Base-by-base conservation (phyloP, 495 filamentous ascomycete species). In the Glonium stellatum region DNA sequence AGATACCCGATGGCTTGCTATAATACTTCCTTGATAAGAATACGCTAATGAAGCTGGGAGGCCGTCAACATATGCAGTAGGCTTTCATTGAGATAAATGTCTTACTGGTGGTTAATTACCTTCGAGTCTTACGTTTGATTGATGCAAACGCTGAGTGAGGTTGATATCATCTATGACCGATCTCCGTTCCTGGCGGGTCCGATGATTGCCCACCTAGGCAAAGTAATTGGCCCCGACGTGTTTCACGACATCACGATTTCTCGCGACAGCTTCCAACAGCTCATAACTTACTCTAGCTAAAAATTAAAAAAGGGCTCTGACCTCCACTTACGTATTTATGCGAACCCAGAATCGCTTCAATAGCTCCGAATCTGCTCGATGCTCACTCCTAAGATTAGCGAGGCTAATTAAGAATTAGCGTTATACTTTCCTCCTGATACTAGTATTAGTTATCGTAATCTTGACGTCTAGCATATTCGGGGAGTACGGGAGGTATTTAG, bases 201-300 rank as follows among this genome's bases (percentile, higher is more conserved):
- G 10, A 51, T 51, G 1, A 25, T 51, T 15, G n/a, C 48, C 19
- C n/a, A 51, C 15, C 15, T 27, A 1, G 48, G 48, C 48, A 51
- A 23, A 22, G 21, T 27, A 51, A 51, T 25, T 23, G 25, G 6
- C 12, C 19, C n/a, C 11, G 23, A 15, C 48, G 18, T 22, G 44
- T 15, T n/a, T 65, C 62, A 54, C 63, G 59, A 61, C 54, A 55
- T 65, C 63, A 65, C 63, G 59, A 61, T 55, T 58, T 59, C 55
- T 58, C 55, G 54, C 58, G 59, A 50, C 44, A 23, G 21, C 58
- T 6, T 62, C 53, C 25, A 34, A 9, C 49, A n/a, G n/a, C n/a
- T n/a, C n/a, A n/a, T n/a, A n/a, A n/a, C n/a, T n/a, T n/a, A n/a
- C n/a, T n/a, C n/a, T n/a, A n/a, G 12, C 39, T 44, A 11, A 44